Base-by-base conservation (phyloP, 176 grass and related monocot species). In the Melocanna baccifera region DNA sequence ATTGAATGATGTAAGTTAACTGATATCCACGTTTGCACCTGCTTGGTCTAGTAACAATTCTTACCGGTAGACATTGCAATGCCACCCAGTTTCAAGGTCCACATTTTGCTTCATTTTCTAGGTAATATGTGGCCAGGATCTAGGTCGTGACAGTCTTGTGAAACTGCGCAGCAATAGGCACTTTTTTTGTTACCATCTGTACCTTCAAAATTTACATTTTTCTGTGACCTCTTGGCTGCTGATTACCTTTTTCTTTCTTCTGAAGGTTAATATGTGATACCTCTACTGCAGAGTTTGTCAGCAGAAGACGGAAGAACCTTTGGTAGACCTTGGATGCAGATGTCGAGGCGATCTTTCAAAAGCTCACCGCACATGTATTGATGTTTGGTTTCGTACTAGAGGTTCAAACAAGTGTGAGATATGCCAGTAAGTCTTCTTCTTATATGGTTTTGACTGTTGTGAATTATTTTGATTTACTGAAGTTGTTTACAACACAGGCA, bases 401-500 rank as follows among this genome's bases (percentile, higher is more conserved):
- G 97, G 97, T 67, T 96, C 93, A 75, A 99, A 96, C 81, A 96
- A 99, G 78, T 99, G 97, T 63, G 93, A 99, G 88, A 99, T 99
- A 84, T 99, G 97, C 93, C 97, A 99, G 97, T 99, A 92, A 89
- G 91, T 96, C 36, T 75, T 83, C 37, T 67, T 61, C 81, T 53
- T 80, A 66, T 3, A 75, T 57, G 51, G 70, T 70, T 37, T 65
- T 64, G 37, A 46, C 20, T 88, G 29, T 67, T 67, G 82, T 0
- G 6, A 63, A 75, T 69, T 79, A 3, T 47, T 81, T 58, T 76
- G 32, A 63, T 67, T 22, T 83, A 83, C 68, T 59, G 53, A 80
- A 86, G 46, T 78, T 89, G 40, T 77, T 81, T 62, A 16, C 34
- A 70, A 67, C 79, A 66, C 86, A 99, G 97, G 84, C 91, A 99